phyloP scores from a whole-genome alignment of 257 asterid genomes.

The Salvia splendens region DNA sequence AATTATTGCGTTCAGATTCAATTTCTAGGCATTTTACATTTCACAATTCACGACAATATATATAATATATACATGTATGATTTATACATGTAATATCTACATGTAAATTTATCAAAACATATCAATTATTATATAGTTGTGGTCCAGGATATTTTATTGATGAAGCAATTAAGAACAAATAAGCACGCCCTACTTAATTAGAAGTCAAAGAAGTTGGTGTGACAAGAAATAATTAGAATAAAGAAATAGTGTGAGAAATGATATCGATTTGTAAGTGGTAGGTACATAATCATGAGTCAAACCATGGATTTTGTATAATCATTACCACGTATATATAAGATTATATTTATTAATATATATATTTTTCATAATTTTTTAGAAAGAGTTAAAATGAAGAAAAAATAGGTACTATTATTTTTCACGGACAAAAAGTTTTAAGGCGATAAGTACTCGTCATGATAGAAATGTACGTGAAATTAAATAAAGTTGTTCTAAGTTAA shows the following conservation, averaged over 20 bases:
- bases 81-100: too few relatives aligned
- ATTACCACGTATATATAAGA: neutral
- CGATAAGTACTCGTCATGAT: too few relatives aligned
- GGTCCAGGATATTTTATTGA: too few relatives aligned
- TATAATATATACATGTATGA: too few relatives aligned
- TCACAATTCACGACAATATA: too few relatives aligned
- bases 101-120: too few relatives aligned
- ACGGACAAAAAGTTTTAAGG: neutral
- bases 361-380: neutral
- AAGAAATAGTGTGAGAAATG: slow-evolving; percentile 1
- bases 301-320: slow-evolving; percentile 23
- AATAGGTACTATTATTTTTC: neutral
- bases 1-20: too few relatives aligned
- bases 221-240: slow-evolving; percentile 27
- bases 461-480: too few relatives aligned
- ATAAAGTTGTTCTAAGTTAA: too few relatives aligned
- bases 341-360: neutral
- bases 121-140: too few relatives aligned
- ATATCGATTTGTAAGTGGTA: neutral
- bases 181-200: slow-evolving; percentile 12
- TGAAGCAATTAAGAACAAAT: neutral
- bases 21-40: too few relatives aligned
- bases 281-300: slow-evolving; percentile 29
- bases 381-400: neutral
- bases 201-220: slow-evolving; percentile 38